A percentile compares a stretch with the other conserved stretches of the same genome.
These are phyloP conservation scores for Zasmidium cellare DNA, from an alignment of 2,329 filamentous ascomycete species.

Conservation along the genomic window DNA sequence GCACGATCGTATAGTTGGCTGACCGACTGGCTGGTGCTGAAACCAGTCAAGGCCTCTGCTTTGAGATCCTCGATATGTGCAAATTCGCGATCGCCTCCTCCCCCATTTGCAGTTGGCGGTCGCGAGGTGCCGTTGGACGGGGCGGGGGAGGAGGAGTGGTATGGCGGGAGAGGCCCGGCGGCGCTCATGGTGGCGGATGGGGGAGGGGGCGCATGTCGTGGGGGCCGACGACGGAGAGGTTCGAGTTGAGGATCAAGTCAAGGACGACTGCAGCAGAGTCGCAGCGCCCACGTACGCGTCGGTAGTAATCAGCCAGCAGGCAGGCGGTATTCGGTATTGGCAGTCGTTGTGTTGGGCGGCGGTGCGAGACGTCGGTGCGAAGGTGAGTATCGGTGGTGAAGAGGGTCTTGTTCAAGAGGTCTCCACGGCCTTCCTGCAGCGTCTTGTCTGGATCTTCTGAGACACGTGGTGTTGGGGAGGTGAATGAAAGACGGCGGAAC, in stretches of 20 bases:
- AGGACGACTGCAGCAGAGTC: not conserved
- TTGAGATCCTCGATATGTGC: conserved; percentile 47
- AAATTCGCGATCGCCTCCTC: conserved; percentile 28
- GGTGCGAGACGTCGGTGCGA: not conserved
- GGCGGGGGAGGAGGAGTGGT: conserved; percentile 1
- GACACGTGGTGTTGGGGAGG: not conserved
- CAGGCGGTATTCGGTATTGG: conserved; percentile 6
- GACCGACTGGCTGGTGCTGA: conserved; percentile 25
- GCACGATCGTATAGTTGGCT: conserved; percentile 42
- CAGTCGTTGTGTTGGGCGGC: not conserved
- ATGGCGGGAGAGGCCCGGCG: conserved; percentile 28
- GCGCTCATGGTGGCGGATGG: conserved; percentile 39
- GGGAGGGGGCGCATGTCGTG: conserved; percentile 11
- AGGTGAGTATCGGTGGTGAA: too few relatives aligned
- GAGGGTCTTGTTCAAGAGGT: too few relatives aligned
- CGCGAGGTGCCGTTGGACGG: not conserved
- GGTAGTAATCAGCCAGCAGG: conserved; percentile 1
- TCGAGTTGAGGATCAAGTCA: not conserved
- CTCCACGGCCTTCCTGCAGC: too few relatives aligned
- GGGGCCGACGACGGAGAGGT: not conserved
- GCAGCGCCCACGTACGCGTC: not conserved
- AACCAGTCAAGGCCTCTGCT: conserved; percentile 39
- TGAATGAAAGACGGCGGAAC: not conserved
- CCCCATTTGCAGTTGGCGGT: conserved; percentile 12
- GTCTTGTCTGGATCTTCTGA: too few relatives aligned